phyloP scores from a whole-genome alignment of 2,329 filamentous ascomycete genomes.

The Neonectria sp. region DNA sequence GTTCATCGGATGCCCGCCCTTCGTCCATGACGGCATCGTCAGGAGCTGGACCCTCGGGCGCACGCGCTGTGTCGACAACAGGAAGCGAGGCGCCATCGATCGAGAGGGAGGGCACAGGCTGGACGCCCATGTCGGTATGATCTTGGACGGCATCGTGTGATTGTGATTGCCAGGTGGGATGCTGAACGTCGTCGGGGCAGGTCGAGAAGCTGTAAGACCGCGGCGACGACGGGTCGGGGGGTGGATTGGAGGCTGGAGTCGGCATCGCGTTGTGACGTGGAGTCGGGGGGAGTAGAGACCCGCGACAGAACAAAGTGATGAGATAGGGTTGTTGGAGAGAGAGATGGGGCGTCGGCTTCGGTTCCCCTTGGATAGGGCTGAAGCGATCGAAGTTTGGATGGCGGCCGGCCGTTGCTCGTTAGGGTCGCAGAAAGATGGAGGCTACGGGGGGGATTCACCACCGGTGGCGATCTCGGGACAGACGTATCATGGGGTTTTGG shows the following conservation, averaged over 20 bases:
- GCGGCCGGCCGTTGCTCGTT: constrained; percentile 32
- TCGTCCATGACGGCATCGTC: constrained; percentile 47
- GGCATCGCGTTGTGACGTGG: constrained; percentile 56
- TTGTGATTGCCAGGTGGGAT: constrained; percentile 45
- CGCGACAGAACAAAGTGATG: constrained; percentile 27
- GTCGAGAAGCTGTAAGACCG: constrained; percentile 57
- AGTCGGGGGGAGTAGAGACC: constrained; percentile 13
- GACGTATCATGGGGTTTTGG: constrained; percentile 30
- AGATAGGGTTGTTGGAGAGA: constrained; percentile 1
- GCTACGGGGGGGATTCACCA: constrained; percentile 42
- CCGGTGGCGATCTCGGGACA: constrained; percentile 46
- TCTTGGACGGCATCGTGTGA: constrained; percentile 40
- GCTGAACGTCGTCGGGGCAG: constrained; percentile 60
- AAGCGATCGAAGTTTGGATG: constrained; percentile 34
- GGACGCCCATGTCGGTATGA: constrained; percentile 40
- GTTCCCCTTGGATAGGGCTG: constrained; percentile 23
- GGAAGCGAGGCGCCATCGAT: constrained; percentile 43
- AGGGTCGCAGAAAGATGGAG: constrained; percentile 36
- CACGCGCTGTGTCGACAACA: constrained; percentile 36
- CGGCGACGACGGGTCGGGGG: constrained; percentile 55
- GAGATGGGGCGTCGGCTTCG: background rate
- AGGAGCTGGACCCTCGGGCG: constrained; percentile 38
- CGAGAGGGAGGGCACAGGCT: constrained; percentile 36
- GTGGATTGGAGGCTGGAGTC: constrained; percentile 61
- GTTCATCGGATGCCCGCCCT: constrained; percentile 45